Percentiles rank a stretch among this genome's conserved stretches.
phyloP scores from a whole-genome alignment of 2,329 filamentous ascomycete species.

The Pyrenochaeta sp. region DNA sequence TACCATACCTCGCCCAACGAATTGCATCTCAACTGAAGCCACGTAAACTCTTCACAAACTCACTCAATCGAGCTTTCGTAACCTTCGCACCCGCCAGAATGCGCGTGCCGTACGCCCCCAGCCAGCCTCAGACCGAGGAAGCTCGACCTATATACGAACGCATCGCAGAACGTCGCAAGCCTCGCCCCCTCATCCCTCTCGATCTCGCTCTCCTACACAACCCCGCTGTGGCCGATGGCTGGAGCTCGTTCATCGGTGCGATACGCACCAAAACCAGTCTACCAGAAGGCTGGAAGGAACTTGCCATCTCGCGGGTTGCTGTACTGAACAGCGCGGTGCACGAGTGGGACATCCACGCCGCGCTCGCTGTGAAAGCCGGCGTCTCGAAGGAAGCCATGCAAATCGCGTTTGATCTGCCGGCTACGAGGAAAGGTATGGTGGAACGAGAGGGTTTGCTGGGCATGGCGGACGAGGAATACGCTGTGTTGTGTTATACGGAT shows the following conservation, averaged over 20 bases:
- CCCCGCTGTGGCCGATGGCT: slow-evolving; percentile 65
- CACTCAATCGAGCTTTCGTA: slow-evolving; percentile 6
- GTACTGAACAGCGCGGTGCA: slow-evolving; percentile 84
- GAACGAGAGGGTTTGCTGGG: slow-evolving; percentile 48
- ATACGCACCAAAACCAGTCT: slow-evolving; percentile 64
- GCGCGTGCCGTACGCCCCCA: slow-evolving; percentile 65
- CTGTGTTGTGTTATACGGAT: slow-evolving; percentile 77
- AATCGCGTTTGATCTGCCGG: slow-evolving; percentile 50
- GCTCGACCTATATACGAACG: slow-evolving; percentile 58
- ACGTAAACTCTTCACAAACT: not conserved
- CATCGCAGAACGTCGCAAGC: slow-evolving; percentile 62
- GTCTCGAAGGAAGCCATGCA: slow-evolving; percentile 67
- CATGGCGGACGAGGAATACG: slow-evolving; percentile 62
- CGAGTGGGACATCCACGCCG: slow-evolving; percentile 83
- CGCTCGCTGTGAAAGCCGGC: slow-evolving; percentile 66
- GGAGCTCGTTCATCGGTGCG: slow-evolving; percentile 67
- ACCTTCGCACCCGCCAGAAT: slow-evolving; percentile 48
- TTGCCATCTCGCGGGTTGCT: slow-evolving; percentile 84
- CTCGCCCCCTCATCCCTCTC: slow-evolving; percentile 62
- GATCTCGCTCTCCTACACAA: slow-evolving; percentile 66
- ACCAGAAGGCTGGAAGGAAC: slow-evolving; percentile 68
- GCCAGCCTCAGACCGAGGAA: slow-evolving; percentile 57
- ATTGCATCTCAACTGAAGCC: not conserved
- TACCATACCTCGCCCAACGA: not conserved
- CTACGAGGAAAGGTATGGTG: slow-evolving; percentile 22